These are phyloP conservation scores for Colletotrichum destructivum DNA, from an alignment of 2,329 filamentous ascomycete species.

Conservation along the genomic window DNA sequence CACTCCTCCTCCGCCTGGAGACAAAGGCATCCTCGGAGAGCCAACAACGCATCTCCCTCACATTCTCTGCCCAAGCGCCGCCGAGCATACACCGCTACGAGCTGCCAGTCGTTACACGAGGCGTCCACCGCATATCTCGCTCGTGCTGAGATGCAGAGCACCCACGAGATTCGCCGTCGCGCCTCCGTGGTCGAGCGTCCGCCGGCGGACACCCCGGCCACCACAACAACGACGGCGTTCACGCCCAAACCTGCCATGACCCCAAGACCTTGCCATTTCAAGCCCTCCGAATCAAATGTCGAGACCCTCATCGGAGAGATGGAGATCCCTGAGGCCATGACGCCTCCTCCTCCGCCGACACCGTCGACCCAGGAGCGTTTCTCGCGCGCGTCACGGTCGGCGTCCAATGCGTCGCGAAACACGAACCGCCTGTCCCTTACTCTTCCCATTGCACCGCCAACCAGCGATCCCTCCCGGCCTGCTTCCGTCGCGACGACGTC, in stretches of 20 bases:
- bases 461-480: conserved; percentile 66
- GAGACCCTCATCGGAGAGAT: conserved; percentile 32
- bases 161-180: conserved; percentile 58
- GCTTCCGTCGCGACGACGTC: conserved; percentile 63
- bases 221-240: conserved; percentile 40
- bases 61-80: conserved; percentile 56
- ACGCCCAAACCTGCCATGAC: conserved; percentile 30
- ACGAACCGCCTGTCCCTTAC: conserved; percentile 74
- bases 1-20: conserved; percentile 55
- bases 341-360: conserved; percentile 56
- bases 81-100: conserved; percentile 49
- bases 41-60: conserved; percentile 53
- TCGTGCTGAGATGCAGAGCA: conserved; percentile 45
- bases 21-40: conserved; percentile 56
- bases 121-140: conserved; percentile 47
- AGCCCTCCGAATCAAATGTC: conserved; percentile 29
- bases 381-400: conserved; percentile 65
- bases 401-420: conserved; percentile 67
- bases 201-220: conserved; percentile 47
- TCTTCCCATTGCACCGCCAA: conserved; percentile 72
- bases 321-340: conserved; percentile 42
- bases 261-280: conserved; percentile 28
- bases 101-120: conserved; percentile 49
- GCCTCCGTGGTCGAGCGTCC: conserved; percentile 56
- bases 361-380: conserved; percentile 57